phyloP scores from a whole-genome alignment of 2,329 filamentous ascomycete species.

The Mariannaea elegans region DNA sequence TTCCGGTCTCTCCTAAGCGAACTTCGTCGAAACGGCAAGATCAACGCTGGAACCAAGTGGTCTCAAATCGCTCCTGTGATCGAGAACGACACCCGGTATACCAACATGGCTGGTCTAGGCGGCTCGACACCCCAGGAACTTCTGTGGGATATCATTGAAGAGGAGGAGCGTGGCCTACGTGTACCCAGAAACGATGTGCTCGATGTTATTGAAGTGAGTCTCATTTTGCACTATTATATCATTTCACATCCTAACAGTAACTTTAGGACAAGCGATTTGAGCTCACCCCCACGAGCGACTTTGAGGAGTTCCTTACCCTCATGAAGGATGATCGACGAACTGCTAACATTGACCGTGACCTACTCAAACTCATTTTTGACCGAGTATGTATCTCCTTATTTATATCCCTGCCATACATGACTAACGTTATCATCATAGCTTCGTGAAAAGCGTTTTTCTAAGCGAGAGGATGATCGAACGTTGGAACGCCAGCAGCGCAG shows the following conservation, averaged over 20 bases:
- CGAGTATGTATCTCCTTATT: conserved; percentile 62
- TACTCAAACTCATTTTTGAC: conserved; percentile 83
- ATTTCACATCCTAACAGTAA: conserved; percentile 19
- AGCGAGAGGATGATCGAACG: conserved; percentile 85
- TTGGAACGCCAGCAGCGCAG: conserved; percentile 87
- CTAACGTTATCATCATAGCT: conserved; percentile 59
- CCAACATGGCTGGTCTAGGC: conserved; percentile 80
- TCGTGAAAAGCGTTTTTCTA: conserved; percentile 82
- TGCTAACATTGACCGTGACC: conserved; percentile 84
- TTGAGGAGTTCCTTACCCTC: conserved; percentile 86
- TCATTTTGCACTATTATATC: background rate
- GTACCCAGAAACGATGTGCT: conserved; percentile 83
- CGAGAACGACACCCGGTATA: conserved; percentile 83
- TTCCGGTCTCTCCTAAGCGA: conserved; percentile 81
- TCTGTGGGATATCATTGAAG: conserved; percentile 95
- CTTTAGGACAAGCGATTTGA: conserved; percentile 88
- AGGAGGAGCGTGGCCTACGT: conserved; percentile 88
- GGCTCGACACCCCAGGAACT: conserved; percentile 90
- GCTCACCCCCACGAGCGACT: conserved; percentile 83
- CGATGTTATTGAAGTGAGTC: conserved; percentile 85
- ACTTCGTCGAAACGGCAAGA: conserved; percentile 77
- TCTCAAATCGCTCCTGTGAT: conserved; percentile 79
- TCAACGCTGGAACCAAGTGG: conserved; percentile 93
- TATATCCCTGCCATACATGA: background rate
- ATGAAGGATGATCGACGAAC: conserved; percentile 89